Percentiles rank a stretch among this genome's conserved stretches.
phyloP scores from a whole-genome alignment of 495 filamentous ascomycete species.

The Terfezia claveryi region DNA sequence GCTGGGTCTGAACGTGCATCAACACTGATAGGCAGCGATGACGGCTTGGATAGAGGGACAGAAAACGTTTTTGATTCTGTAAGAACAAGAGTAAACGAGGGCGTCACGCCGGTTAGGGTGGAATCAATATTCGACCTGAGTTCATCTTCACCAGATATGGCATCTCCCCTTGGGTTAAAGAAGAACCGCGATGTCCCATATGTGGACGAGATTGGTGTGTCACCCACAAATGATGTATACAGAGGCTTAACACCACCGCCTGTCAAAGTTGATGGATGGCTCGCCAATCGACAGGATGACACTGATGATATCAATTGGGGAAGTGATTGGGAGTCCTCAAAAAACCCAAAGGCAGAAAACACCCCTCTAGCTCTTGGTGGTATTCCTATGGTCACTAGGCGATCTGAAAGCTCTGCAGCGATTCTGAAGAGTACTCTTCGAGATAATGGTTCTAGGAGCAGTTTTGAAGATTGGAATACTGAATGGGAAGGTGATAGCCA shows the following conservation, averaged over 20 bases:
- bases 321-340: too few species aligned
- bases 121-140: slow-evolving; percentile 69
- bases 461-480: too few species aligned
- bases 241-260: slow-evolving; percentile 28
- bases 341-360: too few species aligned
- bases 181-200: neutral
- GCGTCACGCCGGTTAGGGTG: slow-evolving; percentile 27
- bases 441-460: too few species aligned
- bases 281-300: neutral
- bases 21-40: slow-evolving; percentile 63
- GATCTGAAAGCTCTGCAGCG: too few species aligned
- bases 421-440: too few species aligned
- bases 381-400: too few species aligned
- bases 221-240: slow-evolving; percentile 23
- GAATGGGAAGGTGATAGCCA: too few species aligned
- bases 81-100: slow-evolving; percentile 51
- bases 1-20: slow-evolving; percentile 49
- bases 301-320: neutral
- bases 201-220: neutral
- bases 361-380: too few species aligned
- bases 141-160: neutral
- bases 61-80: slow-evolving; percentile 85
- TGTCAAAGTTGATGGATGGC: neutral
- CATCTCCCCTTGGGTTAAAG: neutral
- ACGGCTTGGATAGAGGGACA: slow-evolving; percentile 54